Evolutionary conservation across 371 early-diverging fungal genomes (phyloP).

Genomic region (Syncephalastrum sp.): DNA sequence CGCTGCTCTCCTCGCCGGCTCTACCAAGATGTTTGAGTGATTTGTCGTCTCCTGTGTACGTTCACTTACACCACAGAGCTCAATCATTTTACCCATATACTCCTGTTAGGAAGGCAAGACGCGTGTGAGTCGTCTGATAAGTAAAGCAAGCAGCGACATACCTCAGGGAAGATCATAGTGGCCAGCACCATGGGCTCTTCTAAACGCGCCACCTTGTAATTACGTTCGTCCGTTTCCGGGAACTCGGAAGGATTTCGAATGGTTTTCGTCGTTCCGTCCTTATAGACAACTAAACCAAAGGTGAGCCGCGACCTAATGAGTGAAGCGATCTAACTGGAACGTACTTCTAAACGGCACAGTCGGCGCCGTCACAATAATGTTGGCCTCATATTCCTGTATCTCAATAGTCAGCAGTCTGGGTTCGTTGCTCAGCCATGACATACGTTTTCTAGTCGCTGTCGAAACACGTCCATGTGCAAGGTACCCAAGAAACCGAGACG

Average conservation of each 20-base stretch:
- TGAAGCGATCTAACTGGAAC: slow-evolving; percentile 1
- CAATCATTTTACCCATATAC: slow-evolving; percentile 89
- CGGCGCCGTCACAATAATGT: slow-evolving; percentile 90
- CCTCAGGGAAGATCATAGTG: slow-evolving; percentile 89
- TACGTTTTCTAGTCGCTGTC: slow-evolving; percentile 90
- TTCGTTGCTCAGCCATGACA: neutral
- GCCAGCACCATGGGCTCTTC: slow-evolving; percentile 93
- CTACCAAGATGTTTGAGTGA: slow-evolving; percentile 22
- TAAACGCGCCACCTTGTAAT: slow-evolving; percentile 62
- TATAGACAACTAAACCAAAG: slow-evolving; percentile 43
- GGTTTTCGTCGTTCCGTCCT: slow-evolving; percentile 54
- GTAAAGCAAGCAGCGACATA: slow-evolving; percentile 4
- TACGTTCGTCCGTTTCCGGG: slow-evolving; percentile 75
- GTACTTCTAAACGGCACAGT: slow-evolving; percentile 86
- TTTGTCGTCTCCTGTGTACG: neutral
- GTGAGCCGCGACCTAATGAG: neutral
- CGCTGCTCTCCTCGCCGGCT: slow-evolving; percentile 78
- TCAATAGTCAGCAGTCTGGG: neutral
- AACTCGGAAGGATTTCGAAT: slow-evolving; percentile 93
- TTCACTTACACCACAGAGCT: slow-evolving; percentile 77
- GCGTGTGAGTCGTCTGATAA: too few species aligned
- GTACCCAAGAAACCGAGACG: slow-evolving; percentile 96
- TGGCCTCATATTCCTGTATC: slow-evolving; percentile 82
- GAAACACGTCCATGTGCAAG: slow-evolving; percentile 97
- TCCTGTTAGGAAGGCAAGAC: slow-evolving; percentile 29